phyloP scores from a whole-genome alignment of 2,329 filamentous ascomycete species.

The Orbilia oligospora region DNA sequence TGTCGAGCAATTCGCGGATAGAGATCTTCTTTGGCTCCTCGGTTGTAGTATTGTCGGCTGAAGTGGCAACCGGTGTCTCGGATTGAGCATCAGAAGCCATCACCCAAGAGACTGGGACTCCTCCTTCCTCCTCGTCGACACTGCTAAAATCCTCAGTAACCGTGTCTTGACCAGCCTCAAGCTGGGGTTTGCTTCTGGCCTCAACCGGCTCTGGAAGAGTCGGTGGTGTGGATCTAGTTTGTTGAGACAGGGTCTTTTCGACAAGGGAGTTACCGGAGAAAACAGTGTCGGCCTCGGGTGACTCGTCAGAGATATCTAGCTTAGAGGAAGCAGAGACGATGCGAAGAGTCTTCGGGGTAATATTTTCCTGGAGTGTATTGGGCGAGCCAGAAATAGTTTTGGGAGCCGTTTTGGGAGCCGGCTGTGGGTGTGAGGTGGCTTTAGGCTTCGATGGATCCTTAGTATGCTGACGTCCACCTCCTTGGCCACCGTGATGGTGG shows the following conservation, averaged over 20 bases:
- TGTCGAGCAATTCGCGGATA: slow-evolving; percentile 43
- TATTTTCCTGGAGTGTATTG: slow-evolving; percentile 6
- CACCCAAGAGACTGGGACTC: slow-evolving; percentile 18
- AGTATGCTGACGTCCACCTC: background rate
- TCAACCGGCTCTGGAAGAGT: slow-evolving; percentile 8
- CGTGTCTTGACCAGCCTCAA: background rate
- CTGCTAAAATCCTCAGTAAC: background rate
- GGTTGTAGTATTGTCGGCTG: background rate
- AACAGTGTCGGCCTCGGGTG: background rate
- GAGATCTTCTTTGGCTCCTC: slow-evolving; percentile 41
- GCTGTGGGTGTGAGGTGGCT: background rate
- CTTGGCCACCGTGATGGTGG: background rate
- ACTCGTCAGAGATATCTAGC: slow-evolving; percentile 2
- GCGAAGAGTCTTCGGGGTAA: slow-evolving; percentile 21
- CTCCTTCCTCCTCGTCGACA: slow-evolving; percentile 2
- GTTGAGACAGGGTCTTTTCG: slow-evolving; percentile 8
- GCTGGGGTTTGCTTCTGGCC: background rate
- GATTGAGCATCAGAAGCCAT: slow-evolving; percentile 19
- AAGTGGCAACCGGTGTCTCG: background rate
- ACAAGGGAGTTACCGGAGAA: background rate
- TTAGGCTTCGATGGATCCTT: background rate
- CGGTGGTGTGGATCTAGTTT: background rate
- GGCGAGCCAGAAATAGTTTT: too few species aligned
- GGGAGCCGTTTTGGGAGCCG: background rate
- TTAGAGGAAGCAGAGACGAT: slow-evolving; percentile 12